Conservation (phyloP, 2,329 filamentous ascomycete species). For the Fusarium subtropicale region DNA sequence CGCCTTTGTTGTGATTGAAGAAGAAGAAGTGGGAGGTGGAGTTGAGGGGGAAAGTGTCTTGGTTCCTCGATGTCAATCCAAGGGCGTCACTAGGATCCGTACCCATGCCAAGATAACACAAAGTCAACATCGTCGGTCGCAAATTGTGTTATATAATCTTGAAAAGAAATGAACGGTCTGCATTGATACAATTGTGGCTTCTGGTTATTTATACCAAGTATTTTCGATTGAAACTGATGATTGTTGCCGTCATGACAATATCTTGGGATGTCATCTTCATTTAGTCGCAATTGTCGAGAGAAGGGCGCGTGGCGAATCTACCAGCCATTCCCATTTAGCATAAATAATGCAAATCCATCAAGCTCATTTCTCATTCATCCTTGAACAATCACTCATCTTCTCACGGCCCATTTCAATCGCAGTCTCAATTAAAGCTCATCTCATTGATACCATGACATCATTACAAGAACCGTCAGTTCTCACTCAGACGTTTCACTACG, state of each 20-base stretch:
- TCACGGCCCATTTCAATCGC: neutral
- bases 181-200: neutral
- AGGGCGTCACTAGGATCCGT: conserved; percentile 23
- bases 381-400: neutral
- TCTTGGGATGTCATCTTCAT: neutral
- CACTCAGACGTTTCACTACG: conserved; percentile 48
- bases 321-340: neutral
- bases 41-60: neutral
- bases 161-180: neutral
- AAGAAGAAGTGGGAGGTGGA: fast-evolving
- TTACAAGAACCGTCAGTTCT: conserved; percentile 24
- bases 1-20: neutral
- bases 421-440: neutral
- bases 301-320: conserved; percentile 8
- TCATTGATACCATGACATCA: conserved; percentile 19
- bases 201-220: fast-evolving
- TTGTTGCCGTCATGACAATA: neutral
- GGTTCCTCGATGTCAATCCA: conserved; percentile 20
- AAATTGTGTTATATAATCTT: neutral
- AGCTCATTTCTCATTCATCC: fast-evolving
- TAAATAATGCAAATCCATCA: neutral
- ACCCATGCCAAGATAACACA: neutral
- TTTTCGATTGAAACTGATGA: fast-evolving
- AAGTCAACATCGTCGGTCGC: neutral
- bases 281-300: neutral